A percentile compares a stretch with the other conserved stretches of the same genome.
Conservation (phyloP, 768 basidiomycete species). For the Naematelia aurantialba region DNA sequence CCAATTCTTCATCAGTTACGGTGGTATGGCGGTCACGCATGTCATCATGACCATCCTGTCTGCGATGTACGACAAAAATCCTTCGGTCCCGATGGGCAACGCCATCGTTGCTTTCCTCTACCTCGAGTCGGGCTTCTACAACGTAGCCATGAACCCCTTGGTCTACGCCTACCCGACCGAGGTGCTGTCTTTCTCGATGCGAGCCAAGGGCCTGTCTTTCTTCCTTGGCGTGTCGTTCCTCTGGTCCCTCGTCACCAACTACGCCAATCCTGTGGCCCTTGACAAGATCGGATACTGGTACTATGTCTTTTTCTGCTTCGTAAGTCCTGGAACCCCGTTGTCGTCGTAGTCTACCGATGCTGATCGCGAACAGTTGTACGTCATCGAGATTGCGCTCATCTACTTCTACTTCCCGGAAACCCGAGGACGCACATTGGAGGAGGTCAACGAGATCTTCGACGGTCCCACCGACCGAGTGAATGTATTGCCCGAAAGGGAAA, state of each 20-base stretch:
- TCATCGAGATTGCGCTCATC: conserved; percentile 4
- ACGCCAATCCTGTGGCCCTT: conserved; percentile 38
- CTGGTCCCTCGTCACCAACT: conserved; percentile 53
- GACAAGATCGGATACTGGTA: conserved; percentile 2
- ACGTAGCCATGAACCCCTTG: conserved; percentile 60
- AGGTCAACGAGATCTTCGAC: conserved; percentile 49
- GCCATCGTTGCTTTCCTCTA: conserved; percentile 43
- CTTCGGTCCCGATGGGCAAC: neutral
- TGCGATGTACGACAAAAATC: neutral
- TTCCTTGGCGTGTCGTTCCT: conserved; percentile 38
- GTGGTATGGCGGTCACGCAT: neutral
- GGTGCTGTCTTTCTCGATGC: conserved; percentile 58
- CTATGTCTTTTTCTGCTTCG: neutral
- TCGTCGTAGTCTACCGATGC: neutral
- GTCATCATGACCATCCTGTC: conserved; percentile 1
- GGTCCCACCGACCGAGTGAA: no score
- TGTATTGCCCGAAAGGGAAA: no score
- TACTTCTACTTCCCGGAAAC: conserved; percentile 44
- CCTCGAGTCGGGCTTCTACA: conserved; percentile 58
- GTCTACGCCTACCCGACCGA: conserved; percentile 61
- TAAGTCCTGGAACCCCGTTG: no score
- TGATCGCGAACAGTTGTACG: neutral
- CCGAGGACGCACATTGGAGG: conserved; percentile 47
- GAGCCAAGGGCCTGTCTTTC: conserved; percentile 63
- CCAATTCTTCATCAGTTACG: neutral